Evolutionary conservation across 2,329 filamentous ascomycete species (phyloP), one percentile per base, ranked within the genome.

Genomic region (Diaporthe sp.): DNA sequence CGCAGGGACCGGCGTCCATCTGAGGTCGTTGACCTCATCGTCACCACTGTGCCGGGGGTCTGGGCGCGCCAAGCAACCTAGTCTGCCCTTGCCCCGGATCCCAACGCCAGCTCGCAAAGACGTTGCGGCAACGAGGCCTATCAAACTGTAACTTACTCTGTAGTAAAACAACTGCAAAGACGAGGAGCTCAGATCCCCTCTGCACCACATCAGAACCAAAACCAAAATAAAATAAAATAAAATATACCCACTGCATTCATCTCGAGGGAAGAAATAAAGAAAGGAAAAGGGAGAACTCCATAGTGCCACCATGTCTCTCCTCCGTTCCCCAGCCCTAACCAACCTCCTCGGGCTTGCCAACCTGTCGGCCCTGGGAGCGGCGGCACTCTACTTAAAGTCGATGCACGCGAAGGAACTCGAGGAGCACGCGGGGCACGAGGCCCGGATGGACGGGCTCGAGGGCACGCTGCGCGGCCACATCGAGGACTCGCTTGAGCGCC

Each of bases 381-480:
- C 66, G 47, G 70, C 53, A 2, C 6, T 69, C 19, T 72, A 72
- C 44, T 53, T 74, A 35, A 68, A 30, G 32, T 72, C 61, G 12
- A 61, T 56, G 42, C 70, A 72, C 73, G 25, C 27, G 27, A 55
- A 59, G 70, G 61, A 53, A 55, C 70, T 72, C 51, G 73, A 70
- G 44, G 63, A 66, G 63, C 63, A 66, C 44, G 44, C 44, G 13
- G 61, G 44, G 12, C 70, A 74, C 61, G 73, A 74, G 27, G 61
- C 70, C 2, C 61, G 70, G 35, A 74, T 74, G 70, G 70, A 72
- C 53, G 73, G 71, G 70, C 70, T 74, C 10, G 73, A 74, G 47
- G 73, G 70, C 5, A 74, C 73, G 32, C 56, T 72, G 53, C 73
- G 73, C 27, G 73, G 70, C 17, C 70, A 74, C 30, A 70, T 74